Percentiles rank a stretch among this genome's conserved stretches.
Evolutionary conservation across 2,329 filamentous ascomycete genomes (phyloP).

Genomic region (Verticillium nubilum): DNA sequence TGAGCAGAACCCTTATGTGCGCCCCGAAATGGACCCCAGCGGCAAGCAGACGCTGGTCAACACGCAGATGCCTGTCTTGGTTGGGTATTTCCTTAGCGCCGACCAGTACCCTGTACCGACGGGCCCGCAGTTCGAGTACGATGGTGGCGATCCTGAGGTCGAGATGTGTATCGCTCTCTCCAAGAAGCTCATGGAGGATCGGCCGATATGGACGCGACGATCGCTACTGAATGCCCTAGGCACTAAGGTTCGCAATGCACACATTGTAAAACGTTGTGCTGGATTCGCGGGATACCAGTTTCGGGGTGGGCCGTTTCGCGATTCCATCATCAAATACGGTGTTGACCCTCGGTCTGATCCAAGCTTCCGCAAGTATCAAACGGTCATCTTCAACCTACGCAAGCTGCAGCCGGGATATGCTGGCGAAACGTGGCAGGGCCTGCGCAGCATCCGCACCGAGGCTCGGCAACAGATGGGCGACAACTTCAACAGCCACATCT

Average conservation of each 20-base stretch:
- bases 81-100: slow-evolving; percentile 53
- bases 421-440: slow-evolving; percentile 42
- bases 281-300: slow-evolving; percentile 90
- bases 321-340: slow-evolving; percentile 79
- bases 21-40: slow-evolving; percentile 50
- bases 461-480: slow-evolving; percentile 34
- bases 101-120: slow-evolving; percentile 56
- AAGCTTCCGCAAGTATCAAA: slow-evolving; percentile 78
- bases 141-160: slow-evolving; percentile 55
- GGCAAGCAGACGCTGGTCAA: slow-evolving; percentile 50
- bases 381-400: slow-evolving; percentile 75
- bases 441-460: slow-evolving; percentile 29
- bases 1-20: slow-evolving; percentile 77
- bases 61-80: slow-evolving; percentile 52
- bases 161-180: slow-evolving; percentile 61
- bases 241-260: slow-evolving; percentile 43
- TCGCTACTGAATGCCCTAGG: slow-evolving; percentile 70
- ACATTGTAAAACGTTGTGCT: slow-evolving; percentile 65
- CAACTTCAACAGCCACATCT: slow-evolving; percentile 60
- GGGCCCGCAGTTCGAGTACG: slow-evolving; percentile 56
- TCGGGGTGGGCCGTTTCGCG: slow-evolving; percentile 85
- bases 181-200: slow-evolving; percentile 58
- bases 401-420: slow-evolving; percentile 41
- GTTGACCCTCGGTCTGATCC: slow-evolving; percentile 77
- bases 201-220: slow-evolving; percentile 83